These are phyloP conservation scores for Neonectria faginata DNA, from an alignment of 2,329 filamentous ascomycete genomes.

Conservation along the genomic window DNA sequence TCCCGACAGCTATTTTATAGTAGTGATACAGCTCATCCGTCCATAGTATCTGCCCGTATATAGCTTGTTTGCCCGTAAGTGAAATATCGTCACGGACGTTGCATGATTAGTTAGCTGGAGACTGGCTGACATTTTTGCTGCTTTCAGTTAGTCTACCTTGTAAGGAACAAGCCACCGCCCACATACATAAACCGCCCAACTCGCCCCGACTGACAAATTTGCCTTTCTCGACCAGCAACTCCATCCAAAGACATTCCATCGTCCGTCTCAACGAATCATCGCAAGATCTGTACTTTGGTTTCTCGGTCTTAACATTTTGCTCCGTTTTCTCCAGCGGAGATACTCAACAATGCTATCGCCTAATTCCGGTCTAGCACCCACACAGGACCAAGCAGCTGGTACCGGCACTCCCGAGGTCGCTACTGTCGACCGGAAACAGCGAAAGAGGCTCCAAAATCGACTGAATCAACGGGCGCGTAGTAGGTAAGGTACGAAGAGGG, in stretches of 20 bases:
- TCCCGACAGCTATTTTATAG: not conserved
- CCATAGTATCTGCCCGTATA: not conserved
- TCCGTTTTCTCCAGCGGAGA: not conserved
- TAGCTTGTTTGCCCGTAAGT: not conserved
- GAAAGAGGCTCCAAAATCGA: constrained; percentile 32
- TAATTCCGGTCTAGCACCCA: not conserved
- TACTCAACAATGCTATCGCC: not conserved
- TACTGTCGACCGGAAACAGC: constrained; percentile 17
- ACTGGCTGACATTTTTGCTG: constrained; percentile 26
- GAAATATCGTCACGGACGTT: not conserved
- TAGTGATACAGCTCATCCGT: not conserved
- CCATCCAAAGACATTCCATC: too few species aligned
- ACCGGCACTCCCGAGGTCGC: not conserved
- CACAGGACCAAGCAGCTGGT: not conserved
- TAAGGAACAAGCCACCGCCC: not conserved
- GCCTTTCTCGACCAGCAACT: too few species aligned
- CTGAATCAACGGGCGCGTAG: constrained; percentile 30
- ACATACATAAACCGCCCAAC: not conserved
- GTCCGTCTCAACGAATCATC: too few species aligned
- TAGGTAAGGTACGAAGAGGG: constrained; percentile 10
- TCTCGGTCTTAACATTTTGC: too few species aligned
- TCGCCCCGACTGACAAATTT: not conserved
- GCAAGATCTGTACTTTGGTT: too few species aligned
- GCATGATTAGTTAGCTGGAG: too few species aligned
- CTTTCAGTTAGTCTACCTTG: constrained; percentile 5